Evolutionary conservation across 1,284 basidiomycete genomes (phyloP), one percentile per base, ranked within the genome.

Genomic region (Pyrrhoderma lamaoense): DNA sequence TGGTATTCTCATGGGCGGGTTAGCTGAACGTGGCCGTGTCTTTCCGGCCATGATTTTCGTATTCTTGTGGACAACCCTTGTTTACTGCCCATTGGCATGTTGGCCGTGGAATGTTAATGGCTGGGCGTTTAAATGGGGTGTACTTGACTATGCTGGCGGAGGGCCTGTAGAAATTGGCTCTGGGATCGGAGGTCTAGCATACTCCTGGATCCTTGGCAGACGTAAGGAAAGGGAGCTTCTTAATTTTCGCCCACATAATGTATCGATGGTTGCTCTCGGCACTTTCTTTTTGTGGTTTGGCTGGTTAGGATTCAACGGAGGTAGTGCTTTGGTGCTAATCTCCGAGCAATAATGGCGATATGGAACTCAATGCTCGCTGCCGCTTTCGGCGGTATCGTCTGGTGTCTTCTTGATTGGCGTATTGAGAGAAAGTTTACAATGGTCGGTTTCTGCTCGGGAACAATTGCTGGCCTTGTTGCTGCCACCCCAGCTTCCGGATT

Each of bases 81-180:
- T 91, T 2, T 93, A 93, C 63, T 89, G 87, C 59, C 86, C 88
- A 1, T 69, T 92, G 42, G 84, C 84, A 3, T 82, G 77, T 62
- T 88, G 87, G 86, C 77, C 80, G 22, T 91, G 89, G 87, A 76
- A 74, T 48, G 62, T 71, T 0, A 79, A 82, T 56, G 93, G 93
- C 8, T 97, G 93, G 93, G 93, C 80, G 0, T 83, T 80, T 67
- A 86, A 84, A 60, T 93, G 89, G 85, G 92, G 93, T 21, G 89
- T 93, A 7, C 75, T 93, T 42, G 93, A 96, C 68, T 93, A 84
- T 61, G 83, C 85, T 47, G 83, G 93, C 45, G 93, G 93, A 40
- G 91, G 90, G 7, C 93, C 93, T 27, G 91, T 96, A 60, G 92
- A 97, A 67, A 92, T 96, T 58, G 87, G 87, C 45, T 93, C 89